A percentile compares a stretch with the other conserved stretches of the same genome.
These are phyloP conservation scores for Asterionellopsis glacialis DNA, from an alignment of 108 stramenopile genomes.

Conservation along the genomic window DNA sequence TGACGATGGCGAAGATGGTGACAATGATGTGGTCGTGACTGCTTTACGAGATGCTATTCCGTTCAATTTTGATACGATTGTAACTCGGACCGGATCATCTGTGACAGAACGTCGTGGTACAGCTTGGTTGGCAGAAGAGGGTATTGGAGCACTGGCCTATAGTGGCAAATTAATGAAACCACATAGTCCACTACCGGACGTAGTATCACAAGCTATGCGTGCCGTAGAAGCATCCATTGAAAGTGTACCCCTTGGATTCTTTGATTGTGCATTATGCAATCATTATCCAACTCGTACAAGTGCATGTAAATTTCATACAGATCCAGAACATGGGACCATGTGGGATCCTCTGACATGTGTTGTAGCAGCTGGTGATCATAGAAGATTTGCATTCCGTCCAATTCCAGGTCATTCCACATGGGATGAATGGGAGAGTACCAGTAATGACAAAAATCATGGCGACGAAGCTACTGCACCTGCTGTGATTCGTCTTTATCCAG, in stretches of 20 bases:
- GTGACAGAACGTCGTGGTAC: conserved; percentile 68
- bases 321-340: conserved; percentile 64
- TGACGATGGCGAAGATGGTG: not conserved
- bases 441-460: conserved; percentile 18
- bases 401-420: conserved; percentile 45
- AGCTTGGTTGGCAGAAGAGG: conserved; percentile 62
- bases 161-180: conserved; percentile 72
- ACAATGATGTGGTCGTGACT: conserved; percentile 2
- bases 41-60: conserved; percentile 38
- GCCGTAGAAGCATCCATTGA: conserved; percentile 36
- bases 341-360: conserved; percentile 64
- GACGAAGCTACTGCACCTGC: conserved; percentile 28
- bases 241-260: conserved; percentile 24
- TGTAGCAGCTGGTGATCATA: conserved; percentile 37
- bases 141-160: conserved; percentile 67
- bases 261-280: conserved; percentile 74
- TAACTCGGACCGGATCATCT: conserved; percentile 46
- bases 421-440: conserved; percentile 37
- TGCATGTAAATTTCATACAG: conserved; percentile 69
- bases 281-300: conserved; percentile 61
- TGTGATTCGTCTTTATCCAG: conserved; percentile 48
- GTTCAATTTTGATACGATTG: conserved; percentile 56
- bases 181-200: conserved; percentile 27
- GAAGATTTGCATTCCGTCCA: conserved; percentile 66
- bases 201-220: conserved; percentile 41